Conservation (phyloP, 352 stramenopile species). For the Phytophthora idaei region DNA sequence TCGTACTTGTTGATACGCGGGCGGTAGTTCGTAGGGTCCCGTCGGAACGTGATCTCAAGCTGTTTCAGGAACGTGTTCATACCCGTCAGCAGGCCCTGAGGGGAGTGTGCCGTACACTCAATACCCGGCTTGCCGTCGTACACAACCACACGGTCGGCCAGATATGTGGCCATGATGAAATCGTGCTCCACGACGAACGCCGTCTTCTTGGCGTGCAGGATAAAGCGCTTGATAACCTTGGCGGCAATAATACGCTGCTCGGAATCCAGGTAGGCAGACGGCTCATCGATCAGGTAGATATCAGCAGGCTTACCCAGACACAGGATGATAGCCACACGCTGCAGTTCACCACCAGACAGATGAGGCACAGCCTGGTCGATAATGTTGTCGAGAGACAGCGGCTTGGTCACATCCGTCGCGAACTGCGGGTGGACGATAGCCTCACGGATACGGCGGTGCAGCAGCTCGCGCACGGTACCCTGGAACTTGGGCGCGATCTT, state of each 20-base stretch:
- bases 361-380: slow-evolving; percentile 99
- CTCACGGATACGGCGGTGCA: slow-evolving; percentile 98
- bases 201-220: slow-evolving; percentile 99
- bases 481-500: slow-evolving; percentile 97
- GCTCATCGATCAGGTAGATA: slow-evolving; percentile 99
- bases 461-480: slow-evolving; percentile 96
- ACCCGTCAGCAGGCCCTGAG: slow-evolving; percentile 95
- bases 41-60: slow-evolving; percentile 99
- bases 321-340: slow-evolving; percentile 98
- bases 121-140: slow-evolving; percentile 96
- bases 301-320: slow-evolving; percentile 98
- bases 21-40: slow-evolving; percentile 98
- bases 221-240: slow-evolving; percentile 99
- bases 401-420: slow-evolving; percentile 98
- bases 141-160: slow-evolving; percentile 96
- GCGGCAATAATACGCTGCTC: slow-evolving; percentile 99
- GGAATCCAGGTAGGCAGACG: slow-evolving; percentile 98
- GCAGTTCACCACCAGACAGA: slow-evolving; percentile 98
- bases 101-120: slow-evolving; percentile 96
- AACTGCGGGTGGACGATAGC: slow-evolving; percentile 99
- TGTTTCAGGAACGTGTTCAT: slow-evolving; percentile 99
- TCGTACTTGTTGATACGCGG: slow-evolving; percentile 97
- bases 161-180: slow-evolving; percentile 99
- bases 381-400: slow-evolving; percentile 97
- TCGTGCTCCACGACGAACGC: slow-evolving; percentile 99